A percentile compares a stretch with the other conserved stretches of the same genome.
phyloP scores from a whole-genome alignment of 805 yeast genomes.

The Candida ponderosae region DNA sequence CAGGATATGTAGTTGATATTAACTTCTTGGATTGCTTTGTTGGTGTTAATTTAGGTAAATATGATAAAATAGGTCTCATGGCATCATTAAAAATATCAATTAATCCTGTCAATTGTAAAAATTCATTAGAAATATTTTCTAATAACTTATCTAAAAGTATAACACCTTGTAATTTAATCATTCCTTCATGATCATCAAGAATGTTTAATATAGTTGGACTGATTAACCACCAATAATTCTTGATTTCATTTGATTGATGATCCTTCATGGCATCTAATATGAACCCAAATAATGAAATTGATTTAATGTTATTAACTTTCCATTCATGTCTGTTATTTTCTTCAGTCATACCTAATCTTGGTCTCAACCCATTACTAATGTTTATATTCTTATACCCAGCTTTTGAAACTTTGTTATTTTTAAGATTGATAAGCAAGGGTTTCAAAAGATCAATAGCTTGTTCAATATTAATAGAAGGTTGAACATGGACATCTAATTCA shows the following conservation, averaged over 20 bases:
- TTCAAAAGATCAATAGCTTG: slow-evolving; percentile 1
- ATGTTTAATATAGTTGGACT: slow-evolving; percentile 18
- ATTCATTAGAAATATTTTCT: slow-evolving; percentile 8
- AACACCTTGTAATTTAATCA: slow-evolving; percentile 17
- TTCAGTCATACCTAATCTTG: slow-evolving; percentile 6
- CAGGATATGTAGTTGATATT: slow-evolving; percentile 10
- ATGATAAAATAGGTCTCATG: slow-evolving; percentile 15
- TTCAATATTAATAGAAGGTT: too few species aligned
- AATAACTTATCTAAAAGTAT: slow-evolving; percentile 8
- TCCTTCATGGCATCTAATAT: slow-evolving; percentile 2
- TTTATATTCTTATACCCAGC: slow-evolving; percentile 15
- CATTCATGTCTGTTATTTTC: slow-evolving; percentile 9
- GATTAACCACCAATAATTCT: slow-evolving; percentile 17
- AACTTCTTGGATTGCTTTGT: slow-evolving; percentile 8
- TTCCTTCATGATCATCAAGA: slow-evolving; percentile 20
- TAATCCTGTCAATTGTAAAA: slow-evolving; percentile 12
- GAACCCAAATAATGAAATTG: slow-evolving; percentile 9
- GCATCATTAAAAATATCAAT: slow-evolving; percentile 12
- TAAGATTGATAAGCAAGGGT: slow-evolving; percentile 6
- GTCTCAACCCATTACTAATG: slow-evolving; percentile 4
- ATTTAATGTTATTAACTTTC: slow-evolving; percentile 9
- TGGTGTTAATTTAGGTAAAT: slow-evolving; percentile 19
- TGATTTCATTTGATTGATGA: slow-evolving; percentile 3
- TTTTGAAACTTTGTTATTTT: slow-evolving; percentile 6
- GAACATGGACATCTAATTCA: not conserved